Conservation (phyloP, 441 rosid species). For the Codiaeum variegatum region DNA sequence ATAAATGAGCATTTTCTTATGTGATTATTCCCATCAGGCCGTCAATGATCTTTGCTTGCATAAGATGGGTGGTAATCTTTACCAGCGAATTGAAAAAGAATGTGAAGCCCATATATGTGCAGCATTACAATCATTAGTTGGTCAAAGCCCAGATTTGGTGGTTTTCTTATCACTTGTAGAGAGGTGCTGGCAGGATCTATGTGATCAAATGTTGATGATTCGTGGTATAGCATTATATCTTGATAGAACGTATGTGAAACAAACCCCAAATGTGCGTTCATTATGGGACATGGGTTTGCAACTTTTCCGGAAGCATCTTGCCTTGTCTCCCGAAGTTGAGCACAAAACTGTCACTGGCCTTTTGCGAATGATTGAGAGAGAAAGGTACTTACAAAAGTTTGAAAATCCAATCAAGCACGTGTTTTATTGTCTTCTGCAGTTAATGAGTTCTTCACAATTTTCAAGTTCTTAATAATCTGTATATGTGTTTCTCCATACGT, state of each 20-base stretch:
- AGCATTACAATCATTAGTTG: conserved; percentile 73
- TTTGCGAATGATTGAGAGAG: conserved; percentile 89
- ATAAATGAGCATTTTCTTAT: neutral
- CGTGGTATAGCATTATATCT: conserved; percentile 90
- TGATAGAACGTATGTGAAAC: conserved; percentile 91
- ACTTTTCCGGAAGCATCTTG: conserved; percentile 84
- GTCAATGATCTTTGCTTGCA: conserved; percentile 90
- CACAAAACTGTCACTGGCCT: conserved; percentile 96
- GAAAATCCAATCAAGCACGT: neutral
- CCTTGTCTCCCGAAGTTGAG: conserved; percentile 82
- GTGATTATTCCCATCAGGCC: conserved; percentile 41
- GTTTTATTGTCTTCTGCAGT: neutral
- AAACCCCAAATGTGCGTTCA: conserved; percentile 73
- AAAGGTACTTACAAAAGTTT: conserved; percentile 52
- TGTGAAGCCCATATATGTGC: conserved; percentile 83
- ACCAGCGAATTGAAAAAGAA: conserved; percentile 80
- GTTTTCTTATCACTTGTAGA: conserved; percentile 90
- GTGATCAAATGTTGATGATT: conserved; percentile 95
- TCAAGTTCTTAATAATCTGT: neutral
- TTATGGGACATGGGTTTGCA: conserved; percentile 99
- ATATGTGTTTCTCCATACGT: neutral
- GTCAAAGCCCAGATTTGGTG: conserved; percentile 90
- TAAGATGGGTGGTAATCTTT: conserved; percentile 91
- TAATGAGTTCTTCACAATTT: neutral
- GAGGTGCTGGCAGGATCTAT: conserved; percentile 96